phyloP scores from a whole-genome alignment of 805 yeast genomes.

The Saccharomycopsis capsularis region DNA sequence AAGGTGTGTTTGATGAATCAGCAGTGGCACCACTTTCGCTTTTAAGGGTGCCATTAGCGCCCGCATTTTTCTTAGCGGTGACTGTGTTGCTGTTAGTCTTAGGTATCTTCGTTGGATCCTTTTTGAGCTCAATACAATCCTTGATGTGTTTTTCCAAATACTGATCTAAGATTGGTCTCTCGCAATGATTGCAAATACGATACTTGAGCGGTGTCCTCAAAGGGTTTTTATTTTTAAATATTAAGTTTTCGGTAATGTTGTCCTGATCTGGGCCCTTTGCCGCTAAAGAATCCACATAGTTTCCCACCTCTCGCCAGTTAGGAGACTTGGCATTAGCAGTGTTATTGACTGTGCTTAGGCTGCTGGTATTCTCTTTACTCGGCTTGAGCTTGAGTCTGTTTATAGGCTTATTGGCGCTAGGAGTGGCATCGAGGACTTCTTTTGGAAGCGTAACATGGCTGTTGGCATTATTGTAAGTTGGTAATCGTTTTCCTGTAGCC shows the following conservation, averaged over 20 bases:
- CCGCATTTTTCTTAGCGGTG: not conserved
- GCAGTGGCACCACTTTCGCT: not conserved
- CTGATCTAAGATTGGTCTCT: constrained; percentile 36
- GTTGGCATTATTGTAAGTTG: constrained; percentile 8
- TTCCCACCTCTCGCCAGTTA: constrained; percentile 30
- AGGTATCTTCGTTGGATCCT: constrained; percentile 8
- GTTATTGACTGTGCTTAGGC: not conserved
- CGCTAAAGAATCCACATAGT: constrained; percentile 26
- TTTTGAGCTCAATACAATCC: constrained; percentile 32
- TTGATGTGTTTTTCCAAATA: constrained; percentile 35
- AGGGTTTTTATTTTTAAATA: constrained; percentile 28
- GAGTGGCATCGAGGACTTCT: not conserved
- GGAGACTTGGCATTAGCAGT: constrained; percentile 1
- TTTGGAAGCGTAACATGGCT: constrained; percentile 7
- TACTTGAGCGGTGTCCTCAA: constrained; percentile 35
- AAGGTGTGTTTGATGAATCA: not conserved
- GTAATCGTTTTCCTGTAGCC: constrained; percentile 17
- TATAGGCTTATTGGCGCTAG: constrained; percentile 5
- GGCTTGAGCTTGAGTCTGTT: constrained; percentile 11
- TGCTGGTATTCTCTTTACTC: constrained; percentile 6
- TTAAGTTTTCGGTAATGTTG: constrained; percentile 6
- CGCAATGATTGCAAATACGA: constrained; percentile 42
- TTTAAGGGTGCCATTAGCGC: not conserved
- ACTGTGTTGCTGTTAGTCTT: not conserved
- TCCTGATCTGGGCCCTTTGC: not conserved